Conservation (phyloP, 192 early-diverging fungal genomes). For the Mortierella claussenii region DNA sequence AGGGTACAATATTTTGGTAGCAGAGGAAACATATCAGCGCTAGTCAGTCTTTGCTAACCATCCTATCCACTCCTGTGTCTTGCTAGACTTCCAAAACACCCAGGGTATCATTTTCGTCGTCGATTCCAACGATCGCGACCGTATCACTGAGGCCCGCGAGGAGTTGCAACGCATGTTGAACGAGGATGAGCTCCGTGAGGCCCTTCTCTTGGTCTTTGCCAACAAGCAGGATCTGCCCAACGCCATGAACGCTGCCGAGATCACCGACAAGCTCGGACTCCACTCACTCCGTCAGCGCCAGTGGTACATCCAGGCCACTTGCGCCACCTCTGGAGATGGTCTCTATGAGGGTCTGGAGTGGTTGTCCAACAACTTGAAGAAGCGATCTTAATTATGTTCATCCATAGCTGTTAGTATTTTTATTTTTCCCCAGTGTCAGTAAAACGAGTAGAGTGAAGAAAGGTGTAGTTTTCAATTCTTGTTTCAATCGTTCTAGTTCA, state of each 20-base stretch:
- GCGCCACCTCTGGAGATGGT: constrained; percentile 94
- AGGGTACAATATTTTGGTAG: no score
- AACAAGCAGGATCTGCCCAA: constrained; percentile 99
- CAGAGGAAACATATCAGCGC: no score
- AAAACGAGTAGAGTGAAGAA: not conserved
- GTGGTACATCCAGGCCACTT: constrained; percentile 96
- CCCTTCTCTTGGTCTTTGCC: constrained; percentile 92
- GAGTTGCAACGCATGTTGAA: constrained; percentile 96
- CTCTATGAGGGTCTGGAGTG: constrained; percentile 98
- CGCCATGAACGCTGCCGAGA: constrained; percentile 94
- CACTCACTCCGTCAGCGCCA: constrained; percentile 81
- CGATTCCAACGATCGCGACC: constrained; percentile 96
- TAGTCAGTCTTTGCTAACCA: no score
- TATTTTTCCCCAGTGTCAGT: not conserved
- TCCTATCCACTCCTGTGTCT: no score
- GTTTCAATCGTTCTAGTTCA: no score
- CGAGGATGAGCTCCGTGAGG: constrained; percentile 95
- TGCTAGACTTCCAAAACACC: constrained; percentile 93
- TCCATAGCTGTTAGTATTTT: not conserved
- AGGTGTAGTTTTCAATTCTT: not conserved
- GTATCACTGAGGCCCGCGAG: constrained; percentile 91
- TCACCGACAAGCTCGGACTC: constrained; percentile 94
- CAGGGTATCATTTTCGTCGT: constrained; percentile 98
- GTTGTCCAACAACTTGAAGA: constrained; percentile 80
- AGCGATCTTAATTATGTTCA: constrained; percentile 50